phyloP scores from a whole-genome alignment of 108 stramenopile species.

The Bacterosira constricta region DNA sequence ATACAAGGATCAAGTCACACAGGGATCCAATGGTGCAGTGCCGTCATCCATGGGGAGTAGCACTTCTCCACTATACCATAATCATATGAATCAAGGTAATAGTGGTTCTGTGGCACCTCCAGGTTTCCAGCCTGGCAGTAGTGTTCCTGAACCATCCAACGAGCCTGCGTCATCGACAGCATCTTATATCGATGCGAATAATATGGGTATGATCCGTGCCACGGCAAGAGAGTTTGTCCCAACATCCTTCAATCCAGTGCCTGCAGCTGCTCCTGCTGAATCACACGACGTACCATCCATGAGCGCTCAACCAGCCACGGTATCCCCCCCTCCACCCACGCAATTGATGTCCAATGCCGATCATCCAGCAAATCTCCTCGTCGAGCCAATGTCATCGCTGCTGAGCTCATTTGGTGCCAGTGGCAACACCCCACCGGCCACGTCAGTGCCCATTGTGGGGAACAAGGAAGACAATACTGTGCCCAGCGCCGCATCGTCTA shows the following conservation, averaged over 20 bases:
- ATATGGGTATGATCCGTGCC: conserved; percentile 70
- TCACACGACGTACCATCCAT: conserved; percentile 26
- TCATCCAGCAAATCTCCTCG: background rate
- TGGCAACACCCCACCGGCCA: background rate
- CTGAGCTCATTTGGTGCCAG: conserved; percentile 8
- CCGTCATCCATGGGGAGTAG: conserved; percentile 6
- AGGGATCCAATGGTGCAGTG: no score
- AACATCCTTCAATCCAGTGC: conserved; percentile 34
- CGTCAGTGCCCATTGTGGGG: background rate
- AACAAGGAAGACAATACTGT: conserved; percentile 18
- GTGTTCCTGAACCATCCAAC: background rate
- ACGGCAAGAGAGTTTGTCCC: conserved; percentile 81
- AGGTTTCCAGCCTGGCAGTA: conserved; percentile 36
- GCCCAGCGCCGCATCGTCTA: conserved; percentile 45
- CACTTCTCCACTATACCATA: background rate
- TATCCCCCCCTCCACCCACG: conserved; percentile 3
- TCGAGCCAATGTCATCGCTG: conserved; percentile 37
- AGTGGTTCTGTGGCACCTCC: conserved; percentile 50
- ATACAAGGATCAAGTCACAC: background rate
- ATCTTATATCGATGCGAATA: conserved; percentile 31
- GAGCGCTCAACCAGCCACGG: conserved; percentile 31
- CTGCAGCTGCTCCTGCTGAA: background rate
- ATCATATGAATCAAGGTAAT: background rate
- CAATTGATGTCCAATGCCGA: conserved; percentile 6
- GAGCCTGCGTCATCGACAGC: background rate